These are phyloP conservation scores for Mycena amicta DNA, from an alignment of 768 basidiomycete genomes.

Conservation along the genomic window DNA sequence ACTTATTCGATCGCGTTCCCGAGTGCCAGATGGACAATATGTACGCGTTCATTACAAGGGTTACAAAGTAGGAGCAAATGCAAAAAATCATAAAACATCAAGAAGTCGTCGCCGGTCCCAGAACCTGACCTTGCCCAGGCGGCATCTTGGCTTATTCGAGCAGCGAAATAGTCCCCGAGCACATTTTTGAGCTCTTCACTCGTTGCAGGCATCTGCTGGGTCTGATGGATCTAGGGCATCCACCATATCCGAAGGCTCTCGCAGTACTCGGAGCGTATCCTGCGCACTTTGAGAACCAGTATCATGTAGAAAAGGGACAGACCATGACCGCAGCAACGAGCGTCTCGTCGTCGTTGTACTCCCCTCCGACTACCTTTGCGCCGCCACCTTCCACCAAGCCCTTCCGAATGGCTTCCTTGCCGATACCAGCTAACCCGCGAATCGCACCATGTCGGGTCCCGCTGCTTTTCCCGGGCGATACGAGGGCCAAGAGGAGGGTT, in stretches of 20 bases:
- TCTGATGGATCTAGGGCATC: constrained; percentile 55
- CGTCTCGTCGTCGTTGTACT: constrained; percentile 47
- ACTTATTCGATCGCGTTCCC: constrained; percentile 36
- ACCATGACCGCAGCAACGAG: constrained; percentile 69
- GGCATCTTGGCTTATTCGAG: constrained; percentile 56
- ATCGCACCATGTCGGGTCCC: constrained; percentile 91
- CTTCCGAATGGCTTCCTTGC: constrained; percentile 82
- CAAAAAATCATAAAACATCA: constrained; percentile 9
- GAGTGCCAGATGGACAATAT: constrained; percentile 36
- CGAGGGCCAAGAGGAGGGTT: constrained; percentile 85
- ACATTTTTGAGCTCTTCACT: constrained; percentile 50
- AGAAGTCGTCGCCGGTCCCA: constrained; percentile 19
- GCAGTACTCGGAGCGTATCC: constrained; percentile 66
- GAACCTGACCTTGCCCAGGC: constrained; percentile 68
- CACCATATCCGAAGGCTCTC: constrained; percentile 58
- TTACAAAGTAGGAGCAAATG: constrained; percentile 17
- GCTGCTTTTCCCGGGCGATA: constrained; percentile 67
- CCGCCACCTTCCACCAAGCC: constrained; percentile 83
- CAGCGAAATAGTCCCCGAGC: constrained; percentile 66
- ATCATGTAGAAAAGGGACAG: background rate
- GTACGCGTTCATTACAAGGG: constrained; percentile 33
- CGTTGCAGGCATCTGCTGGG: constrained; percentile 49
- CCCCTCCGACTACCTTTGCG: constrained; percentile 71
- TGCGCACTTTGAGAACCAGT: constrained; percentile 24
- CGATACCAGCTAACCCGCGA: constrained; percentile 81